Conservation (phyloP, 2,329 filamentous ascomycete genomes). For the Alternaria longipes region DNA sequence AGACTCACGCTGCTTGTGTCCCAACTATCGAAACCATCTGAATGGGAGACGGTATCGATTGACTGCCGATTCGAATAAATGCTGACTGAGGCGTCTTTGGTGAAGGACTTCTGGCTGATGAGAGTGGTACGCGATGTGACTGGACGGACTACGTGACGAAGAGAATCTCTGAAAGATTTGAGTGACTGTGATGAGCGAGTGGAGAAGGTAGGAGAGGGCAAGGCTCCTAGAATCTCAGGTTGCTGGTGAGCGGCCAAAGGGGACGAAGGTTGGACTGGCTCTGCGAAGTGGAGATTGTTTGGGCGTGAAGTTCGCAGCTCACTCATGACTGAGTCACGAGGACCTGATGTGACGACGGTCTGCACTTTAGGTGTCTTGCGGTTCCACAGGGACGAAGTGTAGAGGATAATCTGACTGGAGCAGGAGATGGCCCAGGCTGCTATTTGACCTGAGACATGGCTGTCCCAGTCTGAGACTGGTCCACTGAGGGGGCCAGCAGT, state of each 20-base stretch:
- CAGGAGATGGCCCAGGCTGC: slow-evolving; percentile 46
- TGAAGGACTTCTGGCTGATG: slow-evolving; percentile 44
- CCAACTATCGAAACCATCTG: slow-evolving; percentile 77
- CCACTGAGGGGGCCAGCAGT: slow-evolving; percentile 19
- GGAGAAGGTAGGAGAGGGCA: slow-evolving; percentile 50
- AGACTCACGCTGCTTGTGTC: slow-evolving; percentile 74
- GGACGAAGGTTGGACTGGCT: slow-evolving; percentile 36
- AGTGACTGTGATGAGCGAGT: slow-evolving; percentile 47
- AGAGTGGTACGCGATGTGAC: slow-evolving; percentile 50
- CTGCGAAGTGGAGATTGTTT: slow-evolving; percentile 37
- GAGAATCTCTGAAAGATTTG: slow-evolving; percentile 48
- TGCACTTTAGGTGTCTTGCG: slow-evolving; percentile 31
- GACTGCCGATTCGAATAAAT: slow-evolving; percentile 47
- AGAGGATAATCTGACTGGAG: slow-evolving; percentile 42
- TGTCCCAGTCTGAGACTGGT: slow-evolving; percentile 33
- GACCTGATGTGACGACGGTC: slow-evolving; percentile 33
- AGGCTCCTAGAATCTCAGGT: slow-evolving; percentile 21
- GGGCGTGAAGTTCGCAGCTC: slow-evolving; percentile 40
- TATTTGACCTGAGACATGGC: slow-evolving; percentile 48
- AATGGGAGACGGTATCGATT: slow-evolving; percentile 50
- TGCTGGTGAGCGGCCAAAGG: slow-evolving; percentile 29
- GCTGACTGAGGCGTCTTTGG: slow-evolving; percentile 41
- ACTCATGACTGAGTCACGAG: slow-evolving; percentile 49
- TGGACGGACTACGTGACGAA: slow-evolving; percentile 51
- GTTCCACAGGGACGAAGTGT: slow-evolving; percentile 38